Conservation (phyloP, 176 grass and related monocot species). For the Rhynchospora pubera region DNA sequence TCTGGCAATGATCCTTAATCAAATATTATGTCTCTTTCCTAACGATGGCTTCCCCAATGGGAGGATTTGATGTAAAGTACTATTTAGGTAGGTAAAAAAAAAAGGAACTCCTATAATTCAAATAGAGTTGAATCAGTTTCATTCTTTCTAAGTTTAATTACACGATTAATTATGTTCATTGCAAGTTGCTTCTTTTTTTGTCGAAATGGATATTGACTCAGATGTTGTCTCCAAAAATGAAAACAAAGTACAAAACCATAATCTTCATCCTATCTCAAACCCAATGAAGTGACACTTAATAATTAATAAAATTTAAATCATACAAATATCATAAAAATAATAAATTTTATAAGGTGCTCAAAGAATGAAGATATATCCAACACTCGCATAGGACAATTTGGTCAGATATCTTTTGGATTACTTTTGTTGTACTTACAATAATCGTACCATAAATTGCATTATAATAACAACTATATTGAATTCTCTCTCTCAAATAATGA, state of each 20-base stretch:
- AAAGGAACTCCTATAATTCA: background rate
- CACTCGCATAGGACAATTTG: background rate
- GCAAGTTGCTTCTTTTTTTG: background rate
- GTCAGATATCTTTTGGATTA: background rate
- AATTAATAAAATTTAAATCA: background rate
- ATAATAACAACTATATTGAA: background rate
- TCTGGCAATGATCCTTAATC: background rate
- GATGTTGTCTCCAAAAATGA: background rate
- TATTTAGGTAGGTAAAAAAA: background rate
- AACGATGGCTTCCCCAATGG: background rate
- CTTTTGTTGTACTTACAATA: constrained; percentile 12
- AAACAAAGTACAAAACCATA: background rate
- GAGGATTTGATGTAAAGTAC: background rate
- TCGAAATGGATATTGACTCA: background rate
- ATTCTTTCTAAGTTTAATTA: background rate
- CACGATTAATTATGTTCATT: background rate
- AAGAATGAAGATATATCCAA: background rate
- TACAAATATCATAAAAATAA: background rate
- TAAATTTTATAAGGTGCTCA: background rate
- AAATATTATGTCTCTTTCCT: background rate
- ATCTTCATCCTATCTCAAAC: background rate
- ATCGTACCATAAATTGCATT: background rate
- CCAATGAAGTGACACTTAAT: background rate
- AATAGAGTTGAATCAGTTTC: background rate
- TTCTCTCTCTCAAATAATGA: constrained; percentile 14